Evolutionary conservation across 805 yeast genomes (phyloP).

Genomic region (Yarrowia sp.): DNA sequence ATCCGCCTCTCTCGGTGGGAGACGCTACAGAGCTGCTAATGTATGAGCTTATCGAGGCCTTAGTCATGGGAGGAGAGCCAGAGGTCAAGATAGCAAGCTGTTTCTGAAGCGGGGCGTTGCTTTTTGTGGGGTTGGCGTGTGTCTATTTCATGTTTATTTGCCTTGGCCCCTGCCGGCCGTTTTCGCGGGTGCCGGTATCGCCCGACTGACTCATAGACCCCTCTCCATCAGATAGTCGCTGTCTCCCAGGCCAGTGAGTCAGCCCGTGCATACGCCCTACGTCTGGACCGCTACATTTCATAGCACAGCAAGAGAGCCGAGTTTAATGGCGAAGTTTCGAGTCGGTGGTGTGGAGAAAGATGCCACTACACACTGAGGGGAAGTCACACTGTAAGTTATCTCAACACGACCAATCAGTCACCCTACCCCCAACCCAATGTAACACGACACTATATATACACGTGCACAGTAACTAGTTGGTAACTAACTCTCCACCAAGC

Average conservation of each 20-base stretch:
- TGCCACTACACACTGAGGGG: too few relatives aligned
- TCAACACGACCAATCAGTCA: too few relatives aligned
- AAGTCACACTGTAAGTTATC: too few relatives aligned
- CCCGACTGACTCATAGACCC: conserved; percentile 20
- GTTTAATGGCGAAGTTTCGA: too few relatives aligned
- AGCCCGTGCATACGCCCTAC: conserved; percentile 16
- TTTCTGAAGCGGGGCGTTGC: too few relatives aligned
- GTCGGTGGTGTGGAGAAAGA: too few relatives aligned
- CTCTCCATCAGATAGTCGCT: background rate
- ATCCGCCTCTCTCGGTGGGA: conserved; percentile 8
- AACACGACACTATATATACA: too few relatives aligned
- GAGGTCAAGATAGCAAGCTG: too few relatives aligned
- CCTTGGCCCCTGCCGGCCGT: background rate
- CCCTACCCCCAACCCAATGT: background rate
- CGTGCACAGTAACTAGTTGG: background rate
- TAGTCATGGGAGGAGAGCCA: too few relatives aligned
- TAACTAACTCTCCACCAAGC: background rate
- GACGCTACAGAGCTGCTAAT: background rate
- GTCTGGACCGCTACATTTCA: conserved; percentile 24
- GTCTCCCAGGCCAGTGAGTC: conserved; percentile 2
- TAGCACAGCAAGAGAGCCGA: conserved; percentile 10
- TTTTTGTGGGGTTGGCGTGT: background rate
- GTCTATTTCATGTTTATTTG: background rate
- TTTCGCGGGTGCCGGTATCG: background rate
- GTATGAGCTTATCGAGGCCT: conserved; percentile 3